Conservation (phyloP, 345 rosid species). For the Pelargonium nanum region DNA sequence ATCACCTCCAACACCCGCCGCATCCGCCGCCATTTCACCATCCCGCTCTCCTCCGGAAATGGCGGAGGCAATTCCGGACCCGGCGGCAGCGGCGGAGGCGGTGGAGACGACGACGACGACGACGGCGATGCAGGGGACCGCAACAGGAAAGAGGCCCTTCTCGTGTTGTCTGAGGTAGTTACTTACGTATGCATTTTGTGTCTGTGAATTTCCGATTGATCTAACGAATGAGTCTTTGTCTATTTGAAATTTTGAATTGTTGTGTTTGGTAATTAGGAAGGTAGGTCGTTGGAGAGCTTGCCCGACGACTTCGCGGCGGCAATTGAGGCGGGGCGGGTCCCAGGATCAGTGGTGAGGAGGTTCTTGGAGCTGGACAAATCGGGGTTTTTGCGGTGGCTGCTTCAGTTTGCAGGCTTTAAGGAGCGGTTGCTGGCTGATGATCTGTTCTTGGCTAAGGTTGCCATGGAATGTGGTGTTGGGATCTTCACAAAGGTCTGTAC, state of each 20-base stretch:
- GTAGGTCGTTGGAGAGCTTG: constrained; percentile 41
- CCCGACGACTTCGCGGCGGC: constrained; percentile 57
- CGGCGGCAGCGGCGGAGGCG: constrained; percentile 12
- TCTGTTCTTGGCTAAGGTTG: constrained; percentile 58
- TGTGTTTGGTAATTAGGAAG: constrained; percentile 20
- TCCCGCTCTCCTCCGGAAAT: constrained; percentile 15
- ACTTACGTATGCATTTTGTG: neutral
- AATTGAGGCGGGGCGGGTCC: constrained; percentile 40
- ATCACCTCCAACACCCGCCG: constrained; percentile 13
- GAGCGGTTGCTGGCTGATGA: constrained; percentile 67
- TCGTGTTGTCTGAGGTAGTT: constrained; percentile 38
- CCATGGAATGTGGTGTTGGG: constrained; percentile 66
- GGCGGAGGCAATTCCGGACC: constrained; percentile 15
- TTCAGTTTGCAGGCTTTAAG: constrained; percentile 55
- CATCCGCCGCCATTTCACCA: constrained; percentile 8
- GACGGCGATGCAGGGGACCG: constrained; percentile 26
- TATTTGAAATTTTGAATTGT: neutral
- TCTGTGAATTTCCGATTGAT: neutral
- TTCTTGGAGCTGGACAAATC: constrained; percentile 52
- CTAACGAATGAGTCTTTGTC: neutral
- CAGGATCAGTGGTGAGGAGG: constrained; percentile 35
- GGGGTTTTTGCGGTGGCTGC: constrained; percentile 38
- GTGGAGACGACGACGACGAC: constrained; percentile 13
- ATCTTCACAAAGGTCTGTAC: constrained; percentile 53
- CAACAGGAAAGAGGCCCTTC: constrained; percentile 33